phyloP scores from a whole-genome alignment of 2,329 filamentous ascomycete species.

The Exophiala lecanii-corni region DNA sequence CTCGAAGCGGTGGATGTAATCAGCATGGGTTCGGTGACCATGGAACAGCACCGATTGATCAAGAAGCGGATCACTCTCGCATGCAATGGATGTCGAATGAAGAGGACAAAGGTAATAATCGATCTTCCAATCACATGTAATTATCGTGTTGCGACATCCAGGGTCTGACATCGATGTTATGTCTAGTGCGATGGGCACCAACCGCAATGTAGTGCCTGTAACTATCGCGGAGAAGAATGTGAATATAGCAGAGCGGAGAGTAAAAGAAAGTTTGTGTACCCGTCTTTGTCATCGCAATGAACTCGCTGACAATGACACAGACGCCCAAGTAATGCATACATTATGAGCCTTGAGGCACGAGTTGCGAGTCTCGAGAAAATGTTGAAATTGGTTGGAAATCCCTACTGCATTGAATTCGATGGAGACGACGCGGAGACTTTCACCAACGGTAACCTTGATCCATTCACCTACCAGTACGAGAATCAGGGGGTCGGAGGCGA shows the following conservation, averaged over 20 bases:
- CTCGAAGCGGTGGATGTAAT: too few species aligned
- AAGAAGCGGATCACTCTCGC: background rate
- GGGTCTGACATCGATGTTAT: background rate
- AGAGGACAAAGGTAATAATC: constrained; percentile 1
- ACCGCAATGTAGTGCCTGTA: constrained; percentile 1
- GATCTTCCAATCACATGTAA: too few species aligned
- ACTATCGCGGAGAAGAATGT: background rate
- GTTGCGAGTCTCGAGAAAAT: constrained; percentile 3
- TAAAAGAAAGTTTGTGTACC: constrained; percentile 1
- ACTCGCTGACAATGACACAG: background rate
- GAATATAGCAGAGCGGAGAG: constrained; percentile 4
- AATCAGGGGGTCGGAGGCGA: background rate
- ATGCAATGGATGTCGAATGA: constrained; percentile 4
- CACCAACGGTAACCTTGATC: too few species aligned
- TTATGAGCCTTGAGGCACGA: constrained; percentile 1
- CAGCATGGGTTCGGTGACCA: too few species aligned
- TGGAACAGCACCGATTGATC: too few species aligned
- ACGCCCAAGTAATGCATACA: constrained; percentile 3
- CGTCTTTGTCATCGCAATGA: background rate
- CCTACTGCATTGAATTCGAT: too few species aligned
- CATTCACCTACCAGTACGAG: background rate
- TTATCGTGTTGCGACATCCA: too few species aligned
- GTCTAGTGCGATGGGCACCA: constrained; percentile 1
- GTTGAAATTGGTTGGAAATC: background rate
- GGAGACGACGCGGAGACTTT: background rate